Conservation (phyloP, 2,329 filamentous ascomycete genomes). For the Colletotrichum magnum region DNA sequence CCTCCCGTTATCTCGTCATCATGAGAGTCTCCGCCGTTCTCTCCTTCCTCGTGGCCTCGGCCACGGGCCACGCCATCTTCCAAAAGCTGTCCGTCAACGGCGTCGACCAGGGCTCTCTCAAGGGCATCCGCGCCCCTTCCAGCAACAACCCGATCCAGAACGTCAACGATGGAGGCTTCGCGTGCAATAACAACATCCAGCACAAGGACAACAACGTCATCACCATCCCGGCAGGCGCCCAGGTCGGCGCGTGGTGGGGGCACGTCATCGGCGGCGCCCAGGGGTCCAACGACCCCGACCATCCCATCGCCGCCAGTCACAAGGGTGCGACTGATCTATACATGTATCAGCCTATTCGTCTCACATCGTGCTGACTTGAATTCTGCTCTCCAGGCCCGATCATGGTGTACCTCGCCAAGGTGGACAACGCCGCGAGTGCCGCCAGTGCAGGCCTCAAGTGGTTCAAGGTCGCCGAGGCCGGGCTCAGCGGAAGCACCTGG, state of each 20-base stretch:
- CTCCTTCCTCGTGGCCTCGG: slow-evolving; percentile 45
- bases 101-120: slow-evolving; percentile 63
- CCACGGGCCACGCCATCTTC: slow-evolving; percentile 59
- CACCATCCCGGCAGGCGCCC: slow-evolving; percentile 61
- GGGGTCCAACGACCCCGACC: slow-evolving; percentile 57
- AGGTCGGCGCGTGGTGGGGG: slow-evolving; percentile 63
- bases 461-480: slow-evolving; percentile 67
- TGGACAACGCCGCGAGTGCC: slow-evolving; percentile 60
- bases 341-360: fast-evolving
- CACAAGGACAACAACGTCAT: slow-evolving; percentile 56
- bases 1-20: no score
- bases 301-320: slow-evolving; percentile 63
- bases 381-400: slow-evolving; percentile 56
- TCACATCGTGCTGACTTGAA: background rate
- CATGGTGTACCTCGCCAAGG: slow-evolving; percentile 63
- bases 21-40: slow-evolving; percentile 39
- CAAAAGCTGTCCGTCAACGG: slow-evolving; percentile 62
- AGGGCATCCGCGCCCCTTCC: slow-evolving; percentile 63
- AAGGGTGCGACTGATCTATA: slow-evolving; percentile 52
- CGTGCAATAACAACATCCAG: slow-evolving; percentile 61
- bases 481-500: slow-evolving; percentile 47
- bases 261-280: slow-evolving; percentile 66
- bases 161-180: slow-evolving; percentile 60
- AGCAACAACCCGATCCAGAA: slow-evolving; percentile 66
- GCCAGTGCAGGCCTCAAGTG: slow-evolving; percentile 55